Evolutionary conservation across 2,329 filamentous ascomycete species (phyloP).

Genomic region (Delphinella strobiligena): DNA sequence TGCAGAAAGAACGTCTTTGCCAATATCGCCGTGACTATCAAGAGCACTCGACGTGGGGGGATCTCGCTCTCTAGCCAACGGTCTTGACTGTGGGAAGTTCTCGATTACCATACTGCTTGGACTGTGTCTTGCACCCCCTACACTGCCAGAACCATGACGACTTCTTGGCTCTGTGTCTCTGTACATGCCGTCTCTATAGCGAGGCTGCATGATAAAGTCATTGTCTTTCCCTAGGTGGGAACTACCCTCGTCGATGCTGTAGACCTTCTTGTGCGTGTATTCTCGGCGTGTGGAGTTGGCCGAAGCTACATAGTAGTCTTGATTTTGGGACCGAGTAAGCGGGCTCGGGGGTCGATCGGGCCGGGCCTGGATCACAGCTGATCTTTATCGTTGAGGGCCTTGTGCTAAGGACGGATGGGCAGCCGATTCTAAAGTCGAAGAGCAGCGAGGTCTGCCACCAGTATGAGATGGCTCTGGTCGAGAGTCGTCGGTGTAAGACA

Average conservation of each 20-base stretch:
- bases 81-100: conserved; percentile 16
- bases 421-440: conserved; percentile 28
- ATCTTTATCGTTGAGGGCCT: conserved; percentile 20
- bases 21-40: conserved; percentile 56
- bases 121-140: conserved; percentile 31
- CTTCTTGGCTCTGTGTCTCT: conserved; percentile 37
- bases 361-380: conserved; percentile 21
- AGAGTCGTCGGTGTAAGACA: conserved; percentile 14
- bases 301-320: conserved; percentile 28
- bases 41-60: conserved; percentile 60
- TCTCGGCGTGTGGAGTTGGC: conserved; percentile 20
- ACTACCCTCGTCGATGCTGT: conserved; percentile 32
- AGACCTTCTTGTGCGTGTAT: conserved; percentile 38
- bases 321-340: conserved; percentile 20
- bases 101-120: conserved; percentile 32
- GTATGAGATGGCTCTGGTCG: conserved; percentile 35
- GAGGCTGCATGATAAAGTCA: conserved; percentile 20
- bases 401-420: conserved; percentile 19
- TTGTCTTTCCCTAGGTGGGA: conserved; percentile 23
- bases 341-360: conserved; percentile 29
- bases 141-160: conserved; percentile 29
- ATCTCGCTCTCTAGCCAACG: conserved; percentile 22
- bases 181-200: conserved; percentile 35
- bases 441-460: conserved; percentile 30
- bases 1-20: too few species aligned